Conservation (phyloP, 2,329 filamentous ascomycete genomes). For the Xylaria sp. region DNA sequence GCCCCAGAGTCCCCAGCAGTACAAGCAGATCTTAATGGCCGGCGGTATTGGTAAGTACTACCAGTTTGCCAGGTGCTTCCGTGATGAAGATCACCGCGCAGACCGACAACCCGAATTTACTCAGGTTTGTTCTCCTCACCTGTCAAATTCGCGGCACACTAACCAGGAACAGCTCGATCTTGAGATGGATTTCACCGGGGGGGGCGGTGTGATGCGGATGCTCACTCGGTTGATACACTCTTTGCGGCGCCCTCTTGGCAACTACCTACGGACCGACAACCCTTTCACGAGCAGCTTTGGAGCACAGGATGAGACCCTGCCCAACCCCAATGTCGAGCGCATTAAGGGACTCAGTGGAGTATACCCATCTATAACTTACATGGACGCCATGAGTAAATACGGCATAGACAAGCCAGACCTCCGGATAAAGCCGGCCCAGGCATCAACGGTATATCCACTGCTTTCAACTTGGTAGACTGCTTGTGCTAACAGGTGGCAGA, state of each 20-base stretch:
- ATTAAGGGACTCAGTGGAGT: neutral
- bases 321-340: too few species aligned
- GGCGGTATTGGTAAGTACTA: conserved; percentile 85
- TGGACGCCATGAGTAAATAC: conserved; percentile 80
- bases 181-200: conserved; percentile 88
- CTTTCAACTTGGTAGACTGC: neutral
- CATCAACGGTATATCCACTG: conserved; percentile 64
- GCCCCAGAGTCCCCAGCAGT: conserved; percentile 96
- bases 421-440: conserved; percentile 63
- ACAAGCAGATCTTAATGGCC: conserved; percentile 98
- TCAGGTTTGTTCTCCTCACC: conserved; percentile 66
- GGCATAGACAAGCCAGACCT: conserved; percentile 95
- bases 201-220: conserved; percentile 72
- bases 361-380: conserved; percentile 63
- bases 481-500: conserved; percentile 58
- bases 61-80: conserved; percentile 94
- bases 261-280: conserved; percentile 28
- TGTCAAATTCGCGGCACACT: conserved; percentile 23
- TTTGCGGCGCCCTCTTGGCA: conserved; percentile 3
- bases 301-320: conserved; percentile 37
- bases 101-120: conserved; percentile 98
- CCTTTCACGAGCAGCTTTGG: conserved; percentile 40
- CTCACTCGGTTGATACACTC: conserved; percentile 64
- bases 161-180: conserved; percentile 76
- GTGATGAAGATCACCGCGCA: conserved; percentile 91